Conservation (phyloP, 2,329 filamentous ascomycete genomes). For the Orbilia brochopaga region DNA sequence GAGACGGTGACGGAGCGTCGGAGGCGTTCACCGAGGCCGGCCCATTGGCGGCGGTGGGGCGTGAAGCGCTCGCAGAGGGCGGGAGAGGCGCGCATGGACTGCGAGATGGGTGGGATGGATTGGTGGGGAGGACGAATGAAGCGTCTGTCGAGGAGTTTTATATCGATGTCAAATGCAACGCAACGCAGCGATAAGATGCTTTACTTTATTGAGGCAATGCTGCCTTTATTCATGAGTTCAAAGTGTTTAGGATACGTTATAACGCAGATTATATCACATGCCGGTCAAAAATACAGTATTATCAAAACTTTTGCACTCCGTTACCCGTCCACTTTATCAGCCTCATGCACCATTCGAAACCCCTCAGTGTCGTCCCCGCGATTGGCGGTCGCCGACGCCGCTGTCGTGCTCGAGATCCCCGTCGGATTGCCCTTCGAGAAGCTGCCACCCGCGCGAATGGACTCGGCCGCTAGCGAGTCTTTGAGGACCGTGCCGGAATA, state of each 20-base stretch:
- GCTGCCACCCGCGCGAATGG: conserved; percentile 39
- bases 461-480: conserved; percentile 53
- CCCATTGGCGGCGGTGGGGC: conserved; percentile 17
- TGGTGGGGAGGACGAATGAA: background rate
- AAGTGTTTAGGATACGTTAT: too few species aligned
- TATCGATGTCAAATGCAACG: background rate
- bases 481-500: conserved; percentile 50
- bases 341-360: conserved; percentile 27
- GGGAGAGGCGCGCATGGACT: conserved; percentile 20
- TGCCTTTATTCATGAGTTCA: too few species aligned
- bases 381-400: conserved; percentile 38
- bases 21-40: conserved; percentile 16
- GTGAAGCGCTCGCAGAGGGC: conserved; percentile 11
- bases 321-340: too few species aligned
- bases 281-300: too few species aligned
- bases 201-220: too few species aligned
- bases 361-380: conserved; percentile 43
- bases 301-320: too few species aligned
- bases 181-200: conserved; percentile 11
- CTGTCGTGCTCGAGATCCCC: conserved; percentile 41
- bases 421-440: conserved; percentile 52
- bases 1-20: background rate
- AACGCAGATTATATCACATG: too few species aligned
- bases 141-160: background rate
- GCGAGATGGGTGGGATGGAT: conserved; percentile 1